These are phyloP conservation scores for Knoxia roxburghii DNA, from an alignment of 257 asterid genomes.

Conservation along the genomic window DNA sequence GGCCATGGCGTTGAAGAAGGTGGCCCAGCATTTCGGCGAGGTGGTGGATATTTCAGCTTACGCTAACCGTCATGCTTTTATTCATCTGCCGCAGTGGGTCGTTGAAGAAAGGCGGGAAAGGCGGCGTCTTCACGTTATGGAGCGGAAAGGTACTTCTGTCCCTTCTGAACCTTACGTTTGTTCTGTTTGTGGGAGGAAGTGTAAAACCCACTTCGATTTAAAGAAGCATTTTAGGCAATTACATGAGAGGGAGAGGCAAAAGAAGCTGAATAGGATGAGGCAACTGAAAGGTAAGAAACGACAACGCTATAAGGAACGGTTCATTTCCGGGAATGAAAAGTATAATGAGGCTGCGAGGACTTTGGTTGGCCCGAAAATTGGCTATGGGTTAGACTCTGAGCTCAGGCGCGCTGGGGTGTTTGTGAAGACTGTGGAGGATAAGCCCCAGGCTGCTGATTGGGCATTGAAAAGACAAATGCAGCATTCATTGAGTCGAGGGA, in stretches of 20 bases:
- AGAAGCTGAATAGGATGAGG: slow-evolving; percentile 70
- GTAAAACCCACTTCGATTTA: slow-evolving; percentile 56
- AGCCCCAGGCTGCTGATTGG: slow-evolving; percentile 97
- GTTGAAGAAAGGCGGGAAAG: slow-evolving; percentile 62
- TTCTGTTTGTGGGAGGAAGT: slow-evolving; percentile 85
- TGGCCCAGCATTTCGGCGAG: slow-evolving; percentile 74
- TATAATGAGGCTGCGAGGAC: slow-evolving; percentile 68
- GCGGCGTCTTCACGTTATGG: slow-evolving; percentile 51
- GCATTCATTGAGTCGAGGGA: slow-evolving; percentile 86
- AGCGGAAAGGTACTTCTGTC: slow-evolving; percentile 45
- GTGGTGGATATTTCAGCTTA: slow-evolving; percentile 77
- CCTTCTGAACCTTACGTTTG: slow-evolving; percentile 56
- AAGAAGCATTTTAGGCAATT: slow-evolving; percentile 79
- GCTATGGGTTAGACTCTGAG: slow-evolving; percentile 80
- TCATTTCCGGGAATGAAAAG: slow-evolving; percentile 63
- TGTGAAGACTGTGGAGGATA: slow-evolving; percentile 84
- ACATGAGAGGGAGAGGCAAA: slow-evolving; percentile 84
- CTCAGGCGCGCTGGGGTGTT: slow-evolving; percentile 81
- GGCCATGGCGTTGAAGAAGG: slow-evolving; percentile 53
- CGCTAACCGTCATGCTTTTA: slow-evolving; percentile 89
- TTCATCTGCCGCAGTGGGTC: slow-evolving; percentile 85
- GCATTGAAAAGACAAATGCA: slow-evolving; percentile 87
- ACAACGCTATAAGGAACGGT: slow-evolving; percentile 69
- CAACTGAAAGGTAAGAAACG: slow-evolving; percentile 85
- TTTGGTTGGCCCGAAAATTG: slow-evolving; percentile 55